A percentile compares a stretch with the other conserved stretches of the same genome.
These are phyloP conservation scores for Cephaloascus fragrans DNA, from an alignment of 805 yeast genomes.

Conservation along the genomic window DNA sequence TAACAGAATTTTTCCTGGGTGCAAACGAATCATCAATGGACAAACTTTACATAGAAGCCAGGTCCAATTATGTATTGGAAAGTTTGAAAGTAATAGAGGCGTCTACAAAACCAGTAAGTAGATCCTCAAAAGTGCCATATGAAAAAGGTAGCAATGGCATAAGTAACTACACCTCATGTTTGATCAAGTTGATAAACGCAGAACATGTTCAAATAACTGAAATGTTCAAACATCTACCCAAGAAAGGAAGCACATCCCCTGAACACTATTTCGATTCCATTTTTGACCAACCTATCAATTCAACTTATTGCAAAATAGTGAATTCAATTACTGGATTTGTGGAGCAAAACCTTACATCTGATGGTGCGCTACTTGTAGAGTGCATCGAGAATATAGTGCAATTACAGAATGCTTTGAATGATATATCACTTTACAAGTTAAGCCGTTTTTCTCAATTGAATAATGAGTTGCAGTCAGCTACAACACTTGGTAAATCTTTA, in stretches of 20 bases:
- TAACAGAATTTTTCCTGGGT: conserved; percentile 5
- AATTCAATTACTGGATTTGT: conserved; percentile 13
- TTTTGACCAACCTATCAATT: background rate
- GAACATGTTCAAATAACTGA: conserved; percentile 39
- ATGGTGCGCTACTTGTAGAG: conserved; percentile 49
- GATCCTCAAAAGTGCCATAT: conserved; percentile 36
- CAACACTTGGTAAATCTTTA: conserved; percentile 19
- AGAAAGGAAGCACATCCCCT: conserved; percentile 10
- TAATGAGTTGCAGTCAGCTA: conserved; percentile 9
- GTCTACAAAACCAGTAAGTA: conserved; percentile 28
- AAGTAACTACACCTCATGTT: conserved; percentile 39
- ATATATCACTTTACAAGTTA: conserved; percentile 5
- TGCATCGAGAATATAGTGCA: conserved; percentile 33
- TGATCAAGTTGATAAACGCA: conserved; percentile 36
- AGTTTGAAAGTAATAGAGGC: conserved; percentile 37
- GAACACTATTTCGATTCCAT: background rate
- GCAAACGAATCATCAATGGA: conserved; percentile 1
- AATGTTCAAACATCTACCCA: conserved; percentile 20
- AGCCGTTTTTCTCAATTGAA: conserved; percentile 5
- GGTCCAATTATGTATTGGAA: conserved; percentile 23
- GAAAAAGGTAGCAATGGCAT: conserved; percentile 57
- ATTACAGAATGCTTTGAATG: conserved; percentile 12
- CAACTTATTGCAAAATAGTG: background rate
- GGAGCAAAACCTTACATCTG: conserved; percentile 29
- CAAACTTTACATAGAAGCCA: conserved; percentile 10